Percentiles rank a stretch among this genome's conserved stretches.
These are phyloP conservation scores for Gamarada debralockiae DNA, from an alignment of 495 filamentous ascomycete species.

Conservation along the genomic window DNA sequence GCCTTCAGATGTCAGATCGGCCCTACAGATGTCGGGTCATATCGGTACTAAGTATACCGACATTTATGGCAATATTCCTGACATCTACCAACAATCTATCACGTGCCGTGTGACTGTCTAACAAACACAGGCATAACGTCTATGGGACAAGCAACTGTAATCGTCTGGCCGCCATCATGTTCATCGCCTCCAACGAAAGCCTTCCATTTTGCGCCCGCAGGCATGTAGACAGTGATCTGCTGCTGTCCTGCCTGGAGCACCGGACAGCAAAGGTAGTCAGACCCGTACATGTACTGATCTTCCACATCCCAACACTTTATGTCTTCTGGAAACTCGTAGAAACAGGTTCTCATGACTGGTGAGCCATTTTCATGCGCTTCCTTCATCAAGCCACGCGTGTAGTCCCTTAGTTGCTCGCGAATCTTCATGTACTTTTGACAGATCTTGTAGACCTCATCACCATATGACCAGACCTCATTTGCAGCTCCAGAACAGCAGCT, in stretches of 20 bases:
- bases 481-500: slow-evolving; percentile 35
- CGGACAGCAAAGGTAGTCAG: slow-evolving; percentile 48
- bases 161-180: slow-evolving; percentile 32
- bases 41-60: too few relatives aligned
- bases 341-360: slow-evolving; percentile 52
- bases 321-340: slow-evolving; percentile 54
- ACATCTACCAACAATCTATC: too few relatives aligned
- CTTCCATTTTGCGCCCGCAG: slow-evolving; percentile 41
- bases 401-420: slow-evolving; percentile 48
- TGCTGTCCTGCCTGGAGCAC: slow-evolving; percentile 40
- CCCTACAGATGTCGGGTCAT: too few relatives aligned
- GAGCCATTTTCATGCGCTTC: slow-evolving; percentile 50
- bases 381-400: slow-evolving; percentile 46
- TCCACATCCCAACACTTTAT: slow-evolving; percentile 44
- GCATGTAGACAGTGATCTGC: slow-evolving; percentile 43
- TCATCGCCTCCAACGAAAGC: slow-evolving; percentile 26
- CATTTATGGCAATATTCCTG: too few relatives aligned
- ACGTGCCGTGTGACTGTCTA: slow-evolving; percentile 8
- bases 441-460: slow-evolving; percentile 49
- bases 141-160: slow-evolving; percentile 43
- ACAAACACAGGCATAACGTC: slow-evolving; percentile 48
- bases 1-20: too few relatives aligned
- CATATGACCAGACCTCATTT: slow-evolving; percentile 60
- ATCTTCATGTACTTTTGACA: slow-evolving; percentile 51
- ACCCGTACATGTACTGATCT: slow-evolving; percentile 52